Base-by-base conservation (phyloP, 768 basidiomycete species). In the Collybia nuda region DNA sequence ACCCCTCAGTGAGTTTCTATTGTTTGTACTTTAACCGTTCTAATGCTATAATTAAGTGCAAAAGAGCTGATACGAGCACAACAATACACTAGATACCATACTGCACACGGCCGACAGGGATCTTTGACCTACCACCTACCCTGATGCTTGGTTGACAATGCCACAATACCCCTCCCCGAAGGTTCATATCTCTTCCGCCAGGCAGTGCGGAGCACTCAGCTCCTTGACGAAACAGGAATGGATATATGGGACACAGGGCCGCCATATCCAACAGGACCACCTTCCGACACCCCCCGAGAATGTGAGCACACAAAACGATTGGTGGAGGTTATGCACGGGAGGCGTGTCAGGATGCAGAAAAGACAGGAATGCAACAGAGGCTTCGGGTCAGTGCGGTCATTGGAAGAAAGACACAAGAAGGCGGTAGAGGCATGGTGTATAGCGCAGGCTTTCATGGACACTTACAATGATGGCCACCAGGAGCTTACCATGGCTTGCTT, bases 241-340 rank as follows among this genome's bases (percentile, higher is more conserved):
- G 42, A 43, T 32, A 44, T 26, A 21, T 42, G 40, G 40, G 40
- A 42, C 40, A 15, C 40, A 42, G 40, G 40, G n/a, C 40, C 40
- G 28, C 40, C 40, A 42, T 42, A 23, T 42, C 19, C 17, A 17
- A 42, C 40, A 42, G 40, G 40, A 42, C 40, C 40, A 42, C 40
- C 40, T 22, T 42, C 40, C n/a, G 40, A 42, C 21, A 42, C 3
- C 21, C 21, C 40, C 28, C 6, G 21, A 12, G 21, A 42, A 42
- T 15, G 14, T 15, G 21, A 21, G 14, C 28, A 23, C 18, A 42
- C 21, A 17, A 21, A 42, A 42, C 40, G 22, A 23, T 42, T 42
- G 40, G 21, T 4, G 18, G 40, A 42, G 40, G 40, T 42, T 21
- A 42, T 42, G 40, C 21, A 42, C 18, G 40, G 40, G 38, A 15